Conservation (phyloP, 371 early-diverging fungal species). For the Astathelohania contejeani region DNA sequence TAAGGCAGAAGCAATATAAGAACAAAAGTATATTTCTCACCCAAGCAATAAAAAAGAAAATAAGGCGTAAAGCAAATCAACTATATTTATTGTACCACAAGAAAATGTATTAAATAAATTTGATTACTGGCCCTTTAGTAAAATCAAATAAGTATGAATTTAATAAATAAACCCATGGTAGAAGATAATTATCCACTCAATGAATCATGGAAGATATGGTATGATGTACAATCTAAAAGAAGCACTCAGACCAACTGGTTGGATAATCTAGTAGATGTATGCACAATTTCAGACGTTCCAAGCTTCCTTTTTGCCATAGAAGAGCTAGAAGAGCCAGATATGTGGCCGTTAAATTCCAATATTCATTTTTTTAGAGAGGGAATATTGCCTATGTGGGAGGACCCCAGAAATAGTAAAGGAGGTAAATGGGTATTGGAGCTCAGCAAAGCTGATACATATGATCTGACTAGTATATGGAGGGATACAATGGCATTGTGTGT, state of each 20-base stretch:
- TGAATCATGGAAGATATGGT: conserved; percentile 32
- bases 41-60: too few species aligned
- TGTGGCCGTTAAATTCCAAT: conserved; percentile 57
- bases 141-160: too few species aligned
- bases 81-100: too few species aligned
- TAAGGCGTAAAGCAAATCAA: too few species aligned
- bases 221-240: conserved; percentile 38
- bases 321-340: conserved; percentile 16
- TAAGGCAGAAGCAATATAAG: too few species aligned
- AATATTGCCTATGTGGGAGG: conserved; percentile 97
- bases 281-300: conserved; percentile 15
- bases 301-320: conserved; percentile 14
- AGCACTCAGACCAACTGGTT: conserved; percentile 19
- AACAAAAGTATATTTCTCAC: too few species aligned
- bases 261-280: conserved; percentile 14
- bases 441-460: not conserved
- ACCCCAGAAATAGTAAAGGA: conserved; percentile 74
- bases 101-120: too few species aligned
- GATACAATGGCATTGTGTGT: conserved; percentile 72
- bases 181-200: not conserved
- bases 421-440: conserved; percentile 79
- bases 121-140: too few species aligned
- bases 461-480: conserved; percentile 20
- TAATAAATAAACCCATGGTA: too few species aligned
- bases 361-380: conserved; percentile 87